Conservation (phyloP, 768 basidiomycete genomes). For the Mrakia blollopis region DNA sequence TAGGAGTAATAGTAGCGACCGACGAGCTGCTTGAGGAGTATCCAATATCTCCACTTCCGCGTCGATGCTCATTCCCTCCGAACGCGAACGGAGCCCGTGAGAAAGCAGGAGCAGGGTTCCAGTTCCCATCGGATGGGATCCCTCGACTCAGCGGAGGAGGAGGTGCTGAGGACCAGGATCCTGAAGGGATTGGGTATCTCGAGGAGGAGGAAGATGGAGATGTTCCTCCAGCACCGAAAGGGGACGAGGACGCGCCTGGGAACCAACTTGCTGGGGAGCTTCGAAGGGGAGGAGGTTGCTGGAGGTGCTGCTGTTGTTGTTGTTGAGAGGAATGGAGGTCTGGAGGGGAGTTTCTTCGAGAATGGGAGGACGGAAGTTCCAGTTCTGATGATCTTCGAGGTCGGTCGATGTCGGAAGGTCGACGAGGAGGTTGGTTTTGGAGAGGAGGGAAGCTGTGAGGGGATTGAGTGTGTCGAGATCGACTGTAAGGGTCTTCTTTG, state of each 20-base stretch:
- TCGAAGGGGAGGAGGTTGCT: neutral
- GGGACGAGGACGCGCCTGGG: neutral
- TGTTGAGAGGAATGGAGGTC: neutral
- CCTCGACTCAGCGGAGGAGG: neutral
- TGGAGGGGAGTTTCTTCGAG: neutral
- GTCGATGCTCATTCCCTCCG: too few species aligned
- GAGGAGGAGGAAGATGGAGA: neutral
- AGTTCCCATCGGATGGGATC: neutral
- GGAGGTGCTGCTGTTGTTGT: neutral
- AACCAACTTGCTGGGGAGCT: neutral
- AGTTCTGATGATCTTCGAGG: neutral
- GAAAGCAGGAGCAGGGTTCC: neutral
- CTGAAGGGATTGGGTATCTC: neutral
- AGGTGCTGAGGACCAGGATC: neutral
- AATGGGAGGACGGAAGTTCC: neutral
- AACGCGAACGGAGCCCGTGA: too few species aligned
- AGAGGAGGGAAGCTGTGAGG: neutral
- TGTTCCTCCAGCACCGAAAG: neutral
- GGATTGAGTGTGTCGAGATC: neutral
- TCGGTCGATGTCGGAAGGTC: neutral
- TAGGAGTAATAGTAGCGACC: neutral
- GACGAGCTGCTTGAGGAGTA: neutral
- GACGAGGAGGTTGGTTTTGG: neutral
- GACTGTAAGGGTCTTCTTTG: neutral
- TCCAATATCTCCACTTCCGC: neutral